Percentiles rank a stretch among this genome's conserved stretches.
These are phyloP conservation scores for Moringa oleifera DNA, from an alignment of 345 rosid species.

Conservation along the genomic window DNA sequence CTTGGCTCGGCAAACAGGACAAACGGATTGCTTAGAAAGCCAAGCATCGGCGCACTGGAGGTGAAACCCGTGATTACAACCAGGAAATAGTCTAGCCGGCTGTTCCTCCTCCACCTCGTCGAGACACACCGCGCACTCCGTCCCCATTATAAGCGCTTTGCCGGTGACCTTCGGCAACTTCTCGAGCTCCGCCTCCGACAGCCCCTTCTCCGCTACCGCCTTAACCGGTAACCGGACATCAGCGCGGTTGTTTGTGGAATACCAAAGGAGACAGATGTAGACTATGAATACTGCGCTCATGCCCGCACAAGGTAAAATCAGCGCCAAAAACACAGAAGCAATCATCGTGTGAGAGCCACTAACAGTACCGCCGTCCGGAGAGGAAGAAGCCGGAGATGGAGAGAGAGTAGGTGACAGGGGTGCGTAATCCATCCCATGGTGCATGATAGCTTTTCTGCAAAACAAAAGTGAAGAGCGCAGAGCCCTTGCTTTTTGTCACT, in stretches of 20 bases:
- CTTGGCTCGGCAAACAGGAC: conserved; percentile 66
- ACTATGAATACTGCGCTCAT: conserved; percentile 54
- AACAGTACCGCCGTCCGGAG: not conserved
- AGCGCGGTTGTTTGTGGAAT: conserved; percentile 18
- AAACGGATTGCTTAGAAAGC: conserved; percentile 55
- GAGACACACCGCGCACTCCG: conserved; percentile 80
- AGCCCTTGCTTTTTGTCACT: no score
- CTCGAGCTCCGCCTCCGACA: conserved; percentile 55
- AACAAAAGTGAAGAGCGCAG: no score
- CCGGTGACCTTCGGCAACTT: conserved; percentile 59
- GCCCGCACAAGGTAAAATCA: conserved; percentile 66
- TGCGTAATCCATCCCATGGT: conserved; percentile 24
- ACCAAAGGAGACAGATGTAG: conserved; percentile 58
- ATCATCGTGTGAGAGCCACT: conserved; percentile 29
- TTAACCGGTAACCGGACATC: conserved; percentile 23
- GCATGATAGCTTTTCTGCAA: no score
- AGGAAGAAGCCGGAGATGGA: conserved; percentile 18
- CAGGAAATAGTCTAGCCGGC: conserved; percentile 61
- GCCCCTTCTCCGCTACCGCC: conserved; percentile 31
- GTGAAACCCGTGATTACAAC: conserved; percentile 87
- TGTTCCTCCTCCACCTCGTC: conserved; percentile 61
- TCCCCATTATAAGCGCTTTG: conserved; percentile 54
- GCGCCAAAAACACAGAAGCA: conserved; percentile 49
- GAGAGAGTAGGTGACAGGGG: conserved; percentile 8
- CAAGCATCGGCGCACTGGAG: conserved; percentile 73